Base-by-base conservation (phyloP, 257 asterid genomes). In the Apocynum venetum region DNA sequence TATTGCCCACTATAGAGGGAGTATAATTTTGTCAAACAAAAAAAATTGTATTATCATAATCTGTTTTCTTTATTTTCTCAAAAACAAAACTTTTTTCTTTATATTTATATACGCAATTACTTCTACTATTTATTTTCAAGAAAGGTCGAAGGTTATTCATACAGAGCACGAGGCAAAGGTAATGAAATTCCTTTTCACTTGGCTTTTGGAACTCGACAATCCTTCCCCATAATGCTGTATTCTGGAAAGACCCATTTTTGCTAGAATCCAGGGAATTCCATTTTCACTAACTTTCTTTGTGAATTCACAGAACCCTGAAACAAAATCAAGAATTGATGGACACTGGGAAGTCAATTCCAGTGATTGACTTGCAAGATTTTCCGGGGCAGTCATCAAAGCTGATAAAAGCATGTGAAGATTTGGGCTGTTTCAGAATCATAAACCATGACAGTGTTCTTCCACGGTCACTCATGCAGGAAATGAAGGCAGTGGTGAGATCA, bases 401-500 rank as follows among this genome's bases (percentile, higher is more conserved):
- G 55, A 77, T 84, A 4, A 52, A 79, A 51, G 90, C 85, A 0
- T 82, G 88, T 55, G 88, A 86, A 51, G 86, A 84, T 64, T 84
- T 86, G 90, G 90, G 90, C 1, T 82, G 86, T 63, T 86, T 84
- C 77, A 69, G 90, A 55, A 15, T 86, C 17, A 53, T 78, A 0
- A 84, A 84, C 74, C 84, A 80, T 44, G 80, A 68, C 9, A 41
- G 61, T 3, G 70, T 84, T 0, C 79, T 86, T 3, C 85, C 90
- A 2, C 68, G 79, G 74, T 78, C 85, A 46, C 83, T 81, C 43
- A 87, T 89, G 93, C 66, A 60, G 40, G 93, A 89, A 51, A 89
- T 91, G 90, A 91, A 89, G 78, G 8, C 63, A 1, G 85, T 84
- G 2, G 87, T 84, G 55, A 82, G 82, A 79, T 49, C 86, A 6